Conservation (phyloP, 1,139 yeast genomes). For the Saccharomycopsis hybrid region DNA sequence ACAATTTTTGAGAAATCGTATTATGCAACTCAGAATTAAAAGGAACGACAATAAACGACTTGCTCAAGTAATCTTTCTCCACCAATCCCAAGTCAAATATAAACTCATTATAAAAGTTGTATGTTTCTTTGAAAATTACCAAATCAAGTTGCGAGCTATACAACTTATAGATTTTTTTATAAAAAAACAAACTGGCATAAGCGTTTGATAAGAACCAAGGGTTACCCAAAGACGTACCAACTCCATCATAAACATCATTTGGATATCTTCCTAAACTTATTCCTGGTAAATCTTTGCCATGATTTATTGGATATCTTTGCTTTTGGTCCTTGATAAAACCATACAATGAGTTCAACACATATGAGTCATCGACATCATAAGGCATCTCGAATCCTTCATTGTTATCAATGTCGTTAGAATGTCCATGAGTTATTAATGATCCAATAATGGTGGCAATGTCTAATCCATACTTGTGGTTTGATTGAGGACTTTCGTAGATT, state of each 20-base stretch:
- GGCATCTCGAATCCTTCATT: constrained; percentile 38
- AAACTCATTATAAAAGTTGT: constrained; percentile 27
- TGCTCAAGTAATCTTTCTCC: constrained; percentile 33
- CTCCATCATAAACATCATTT: constrained; percentile 86
- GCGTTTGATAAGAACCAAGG: constrained; percentile 95
- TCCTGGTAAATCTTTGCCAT: constrained; percentile 39
- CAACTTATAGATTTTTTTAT: constrained; percentile 33
- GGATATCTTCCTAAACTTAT: constrained; percentile 89
- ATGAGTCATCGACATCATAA: constrained; percentile 49
- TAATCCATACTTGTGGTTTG: constrained; percentile 55
- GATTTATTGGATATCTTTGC: constrained; percentile 69
- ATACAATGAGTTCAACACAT: constrained; percentile 51
- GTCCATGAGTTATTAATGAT: constrained; percentile 55
- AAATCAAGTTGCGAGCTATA: constrained; percentile 31
- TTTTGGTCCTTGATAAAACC: constrained; percentile 63
- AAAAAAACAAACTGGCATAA: constrained; percentile 50
- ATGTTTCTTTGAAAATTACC: constrained; percentile 25
- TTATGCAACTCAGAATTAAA: constrained; percentile 4
- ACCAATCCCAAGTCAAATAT: constrained; percentile 30
- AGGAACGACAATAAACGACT: constrained; percentile 34
- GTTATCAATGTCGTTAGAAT: constrained; percentile 29
- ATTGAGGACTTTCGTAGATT: constrained; percentile 62
- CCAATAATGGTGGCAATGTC: constrained; percentile 79
- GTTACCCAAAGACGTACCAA: constrained; percentile 68
- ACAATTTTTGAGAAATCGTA: constrained; percentile 38